Conservation (phyloP, 179 eudicot genomes). For the Actinidia chinensis region DNA sequence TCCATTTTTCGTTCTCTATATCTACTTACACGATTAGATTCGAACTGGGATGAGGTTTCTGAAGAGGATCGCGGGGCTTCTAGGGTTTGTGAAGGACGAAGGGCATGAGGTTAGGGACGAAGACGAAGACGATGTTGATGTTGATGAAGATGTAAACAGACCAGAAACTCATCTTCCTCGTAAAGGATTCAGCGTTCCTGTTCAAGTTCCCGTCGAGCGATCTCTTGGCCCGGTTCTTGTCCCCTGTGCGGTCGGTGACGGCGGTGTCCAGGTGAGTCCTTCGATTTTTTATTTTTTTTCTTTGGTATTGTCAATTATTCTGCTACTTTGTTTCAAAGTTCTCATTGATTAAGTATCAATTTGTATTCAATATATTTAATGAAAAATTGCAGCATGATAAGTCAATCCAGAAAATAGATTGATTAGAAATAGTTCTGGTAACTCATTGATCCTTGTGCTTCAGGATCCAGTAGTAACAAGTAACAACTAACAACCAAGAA, state of each 20-base stretch:
- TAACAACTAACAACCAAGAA: no score
- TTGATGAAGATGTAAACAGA: constrained; percentile 22
- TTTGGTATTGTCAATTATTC: neutral
- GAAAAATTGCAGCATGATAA: neutral
- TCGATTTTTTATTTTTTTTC: neutral
- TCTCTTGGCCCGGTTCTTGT: constrained; percentile 58
- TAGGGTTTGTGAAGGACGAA: constrained; percentile 65
- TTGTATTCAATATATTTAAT: neutral
- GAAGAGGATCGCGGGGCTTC: constrained; percentile 47
- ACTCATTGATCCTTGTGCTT: no score
- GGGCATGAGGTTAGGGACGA: constrained; percentile 37
- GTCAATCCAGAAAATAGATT: no score
- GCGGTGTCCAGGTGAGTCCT: constrained; percentile 70
- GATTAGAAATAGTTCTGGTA: no score
- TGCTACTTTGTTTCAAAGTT: neutral
- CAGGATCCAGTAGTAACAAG: no score
- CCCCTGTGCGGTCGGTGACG: constrained; percentile 56
- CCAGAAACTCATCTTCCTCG: constrained; percentile 50
- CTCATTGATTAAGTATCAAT: no score
- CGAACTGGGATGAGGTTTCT: constrained; percentile 46
- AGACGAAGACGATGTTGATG: constrained; percentile 29
- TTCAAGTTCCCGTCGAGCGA: constrained; percentile 71
- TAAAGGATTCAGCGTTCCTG: constrained; percentile 77
- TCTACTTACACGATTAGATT: neutral
- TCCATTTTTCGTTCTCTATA: neutral